Evolutionary conservation across 257 asterid species (phyloP).

Genomic region (Leptodermis oblonga): DNA sequence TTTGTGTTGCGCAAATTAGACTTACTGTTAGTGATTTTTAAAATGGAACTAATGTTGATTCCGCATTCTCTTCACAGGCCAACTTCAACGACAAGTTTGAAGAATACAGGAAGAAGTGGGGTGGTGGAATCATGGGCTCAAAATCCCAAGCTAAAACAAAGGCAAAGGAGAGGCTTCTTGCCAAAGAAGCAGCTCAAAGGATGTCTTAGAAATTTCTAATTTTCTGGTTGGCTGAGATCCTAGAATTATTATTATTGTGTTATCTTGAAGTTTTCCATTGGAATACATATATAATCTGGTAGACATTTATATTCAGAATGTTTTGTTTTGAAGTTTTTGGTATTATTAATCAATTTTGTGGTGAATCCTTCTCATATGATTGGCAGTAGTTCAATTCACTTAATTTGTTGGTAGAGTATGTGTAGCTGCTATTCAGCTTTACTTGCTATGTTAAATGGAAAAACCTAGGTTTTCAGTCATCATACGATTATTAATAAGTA

Average conservation of each 20-base stretch:
- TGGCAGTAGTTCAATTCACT: background rate
- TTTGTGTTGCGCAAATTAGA: background rate
- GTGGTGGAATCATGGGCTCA: slow-evolving; percentile 47
- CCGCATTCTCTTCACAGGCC: slow-evolving; percentile 25
- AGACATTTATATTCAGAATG: slow-evolving; percentile 1
- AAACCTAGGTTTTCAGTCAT: too few relatives aligned
- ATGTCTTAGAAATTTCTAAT: slow-evolving; percentile 13
- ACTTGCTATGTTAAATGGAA: too few relatives aligned
- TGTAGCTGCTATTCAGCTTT: too few relatives aligned
- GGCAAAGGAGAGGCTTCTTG: slow-evolving; percentile 42
- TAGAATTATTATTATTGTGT: background rate
- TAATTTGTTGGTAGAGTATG: too few relatives aligned
- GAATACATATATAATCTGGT: background rate
- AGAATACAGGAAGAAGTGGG: slow-evolving; percentile 42
- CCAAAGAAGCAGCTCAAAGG: slow-evolving; percentile 43
- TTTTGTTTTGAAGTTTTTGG: background rate
- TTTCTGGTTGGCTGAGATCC: background rate
- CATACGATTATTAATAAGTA: too few relatives aligned
- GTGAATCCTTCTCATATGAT: background rate
- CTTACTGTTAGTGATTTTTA: background rate
- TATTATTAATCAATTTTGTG: background rate
- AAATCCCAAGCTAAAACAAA: slow-evolving; percentile 47
- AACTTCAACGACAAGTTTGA: slow-evolving; percentile 47
- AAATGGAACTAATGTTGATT: background rate
- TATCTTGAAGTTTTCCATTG: background rate